Conservation (phyloP, 768 basidiomycete species). For the Jaapia argillacea region DNA sequence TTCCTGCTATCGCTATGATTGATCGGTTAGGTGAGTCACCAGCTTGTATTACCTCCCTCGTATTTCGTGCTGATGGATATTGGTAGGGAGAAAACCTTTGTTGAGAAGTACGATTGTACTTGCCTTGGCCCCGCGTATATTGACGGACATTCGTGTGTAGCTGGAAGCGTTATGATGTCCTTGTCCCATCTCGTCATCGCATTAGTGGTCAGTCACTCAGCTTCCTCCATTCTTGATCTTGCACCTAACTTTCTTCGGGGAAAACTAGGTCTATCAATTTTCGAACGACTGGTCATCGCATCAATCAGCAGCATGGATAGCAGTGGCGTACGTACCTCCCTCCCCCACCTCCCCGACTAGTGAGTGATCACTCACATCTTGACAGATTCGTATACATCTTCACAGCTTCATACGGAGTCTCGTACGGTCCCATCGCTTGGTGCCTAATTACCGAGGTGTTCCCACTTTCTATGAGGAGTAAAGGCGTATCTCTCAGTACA, state of each 20-base stretch:
- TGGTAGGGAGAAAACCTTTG: slow-evolving; percentile 52
- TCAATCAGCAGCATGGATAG: slow-evolving; percentile 49
- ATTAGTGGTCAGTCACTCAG: slow-evolving; percentile 38
- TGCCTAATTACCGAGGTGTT: slow-evolving; percentile 80
- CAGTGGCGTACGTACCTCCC: slow-evolving; percentile 47
- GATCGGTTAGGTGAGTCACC: slow-evolving; percentile 44
- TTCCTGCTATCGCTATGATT: slow-evolving; percentile 64
- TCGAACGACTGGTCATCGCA: slow-evolving; percentile 51
- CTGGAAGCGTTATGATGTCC: slow-evolving; percentile 57
- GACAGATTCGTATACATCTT: slow-evolving; percentile 52
- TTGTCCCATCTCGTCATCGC: slow-evolving; percentile 57
- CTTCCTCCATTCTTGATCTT: no score
- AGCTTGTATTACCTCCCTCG: slow-evolving; percentile 2
- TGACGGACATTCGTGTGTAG: slow-evolving; percentile 5
- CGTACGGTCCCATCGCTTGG: slow-evolving; percentile 78
- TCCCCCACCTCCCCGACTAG: no score
- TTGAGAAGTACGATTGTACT: slow-evolving; percentile 30
- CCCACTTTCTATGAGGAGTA: slow-evolving; percentile 66
- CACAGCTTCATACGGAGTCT: slow-evolving; percentile 68
- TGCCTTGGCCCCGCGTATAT: slow-evolving; percentile 1
- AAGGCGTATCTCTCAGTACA: slow-evolving; percentile 76
- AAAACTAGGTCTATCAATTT: slow-evolving; percentile 34
- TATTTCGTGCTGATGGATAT: slow-evolving; percentile 2
- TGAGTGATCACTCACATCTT: not conserved
- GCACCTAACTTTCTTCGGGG: not conserved